phyloP scores from a whole-genome alignment of 2,329 filamentous ascomycete species.

The Alternaria metachromatica region DNA sequence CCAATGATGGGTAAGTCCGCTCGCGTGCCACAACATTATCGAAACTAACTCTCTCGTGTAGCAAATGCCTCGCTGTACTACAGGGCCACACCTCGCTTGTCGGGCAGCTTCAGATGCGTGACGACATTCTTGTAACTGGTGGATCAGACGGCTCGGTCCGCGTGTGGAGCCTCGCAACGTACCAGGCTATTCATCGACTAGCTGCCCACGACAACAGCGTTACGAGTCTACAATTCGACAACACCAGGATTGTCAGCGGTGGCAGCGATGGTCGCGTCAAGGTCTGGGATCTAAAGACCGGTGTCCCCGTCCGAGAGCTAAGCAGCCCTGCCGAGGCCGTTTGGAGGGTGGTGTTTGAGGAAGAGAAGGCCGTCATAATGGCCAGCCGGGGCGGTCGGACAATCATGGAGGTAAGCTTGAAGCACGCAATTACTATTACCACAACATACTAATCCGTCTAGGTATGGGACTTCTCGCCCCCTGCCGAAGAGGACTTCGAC shows the following conservation, averaged over 20 bases:
- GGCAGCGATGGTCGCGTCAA: slow-evolving; percentile 98
- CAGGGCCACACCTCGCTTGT: slow-evolving; percentile 97
- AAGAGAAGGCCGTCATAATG: slow-evolving; percentile 97
- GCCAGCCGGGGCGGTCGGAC: slow-evolving; percentile 84
- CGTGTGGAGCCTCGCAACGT: slow-evolving; percentile 92
- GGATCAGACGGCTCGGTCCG: slow-evolving; percentile 95
- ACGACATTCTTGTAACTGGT: slow-evolving; percentile 92
- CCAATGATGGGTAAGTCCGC: slow-evolving; percentile 74
- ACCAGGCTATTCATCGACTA: slow-evolving; percentile 89
- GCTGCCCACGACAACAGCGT: slow-evolving; percentile 98
- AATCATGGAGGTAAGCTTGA: slow-evolving; percentile 86
- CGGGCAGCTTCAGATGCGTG: slow-evolving; percentile 93
- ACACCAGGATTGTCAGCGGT: slow-evolving; percentile 91
- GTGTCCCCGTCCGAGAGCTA: slow-evolving; percentile 87
- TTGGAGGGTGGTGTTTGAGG: slow-evolving; percentile 97
- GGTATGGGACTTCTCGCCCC: slow-evolving; percentile 94
- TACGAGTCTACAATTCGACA: slow-evolving; percentile 96
- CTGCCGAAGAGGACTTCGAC: slow-evolving; percentile 62
- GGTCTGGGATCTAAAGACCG: slow-evolving; percentile 95
- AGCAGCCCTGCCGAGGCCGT: slow-evolving; percentile 92
- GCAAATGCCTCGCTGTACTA: slow-evolving; percentile 83
- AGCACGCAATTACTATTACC: neutral
- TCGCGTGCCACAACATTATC: slow-evolving; percentile 18
- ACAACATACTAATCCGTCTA: slow-evolving; percentile 52
- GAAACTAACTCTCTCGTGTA: slow-evolving; percentile 21